These are phyloP conservation scores for Sphagnurus paluster DNA, from an alignment of 1,284 basidiomycete species.

Conservation along the genomic window DNA sequence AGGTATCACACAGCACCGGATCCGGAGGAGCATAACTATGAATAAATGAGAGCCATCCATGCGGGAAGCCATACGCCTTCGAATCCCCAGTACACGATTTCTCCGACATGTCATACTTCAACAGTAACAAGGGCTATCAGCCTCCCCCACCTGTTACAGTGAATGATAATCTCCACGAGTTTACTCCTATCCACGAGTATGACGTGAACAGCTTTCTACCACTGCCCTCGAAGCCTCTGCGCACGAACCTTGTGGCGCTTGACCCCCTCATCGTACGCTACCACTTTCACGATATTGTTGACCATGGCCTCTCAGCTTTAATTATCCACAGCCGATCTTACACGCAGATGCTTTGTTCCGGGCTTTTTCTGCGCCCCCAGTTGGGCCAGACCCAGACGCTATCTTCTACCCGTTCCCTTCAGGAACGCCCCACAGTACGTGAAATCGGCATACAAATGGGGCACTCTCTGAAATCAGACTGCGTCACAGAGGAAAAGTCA, in stretches of 20 bases:
- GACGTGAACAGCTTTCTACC: slow-evolving; percentile 22
- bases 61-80: no score
- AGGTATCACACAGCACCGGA: no score
- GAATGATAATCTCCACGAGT: slow-evolving; percentile 17
- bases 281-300: not conserved
- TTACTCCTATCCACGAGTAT: slow-evolving; percentile 19
- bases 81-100: not conserved
- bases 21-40: no score
- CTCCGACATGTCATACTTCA: slow-evolving; percentile 4
- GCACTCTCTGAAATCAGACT: not conserved
- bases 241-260: slow-evolving; percentile 15
- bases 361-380: slow-evolving; percentile 16
- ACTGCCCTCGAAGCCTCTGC: slow-evolving; percentile 11
- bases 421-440: slow-evolving; percentile 19
- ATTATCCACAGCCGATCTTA: slow-evolving; percentile 12
- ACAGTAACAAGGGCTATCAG: not conserved
- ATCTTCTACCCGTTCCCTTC: slow-evolving; percentile 23
- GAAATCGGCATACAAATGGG: no score
- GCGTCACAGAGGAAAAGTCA: slow-evolving; percentile 15
- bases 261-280: slow-evolving; percentile 21
- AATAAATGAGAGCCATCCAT: no score
- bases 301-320: not conserved
- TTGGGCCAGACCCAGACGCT: slow-evolving; percentile 10
- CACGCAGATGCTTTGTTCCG: slow-evolving; percentile 18
- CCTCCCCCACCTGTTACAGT: not conserved